Evolutionary conservation across 331 rosid species (phyloP), one percentile per base, ranked within the genome.

Genomic region (Malus hybrid): DNA sequence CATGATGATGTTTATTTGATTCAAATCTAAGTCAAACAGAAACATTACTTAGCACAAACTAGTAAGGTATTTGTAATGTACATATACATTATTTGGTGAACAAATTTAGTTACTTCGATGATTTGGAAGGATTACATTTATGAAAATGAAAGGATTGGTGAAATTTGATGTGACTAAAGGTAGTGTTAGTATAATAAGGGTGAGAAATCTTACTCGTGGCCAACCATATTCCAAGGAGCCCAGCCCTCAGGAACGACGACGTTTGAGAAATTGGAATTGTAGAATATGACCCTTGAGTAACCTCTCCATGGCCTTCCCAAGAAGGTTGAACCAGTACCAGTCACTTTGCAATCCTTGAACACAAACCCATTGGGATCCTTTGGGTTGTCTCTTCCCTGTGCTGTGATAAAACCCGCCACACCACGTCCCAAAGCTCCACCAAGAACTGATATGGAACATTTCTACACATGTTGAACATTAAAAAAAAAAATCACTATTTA

Each of bases 291-390:
- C 72, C 92, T 87, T 5, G 99, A 77, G 32, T 82, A 92, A 2
- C 3, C 68, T 71, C 99, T 89, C 99, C 99, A 94, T 1, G 99
- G 88, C 66, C 97, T 88, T 46, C 99, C 99, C 75, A 94, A 82
- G 70, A 39, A 94, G 3, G 88, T 78, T 6, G 84, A 64, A 5
- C 97, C 96, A 70, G 79, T 73, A n/a, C 97, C 97, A 32, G 78
- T 60, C 18, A 94, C 86, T 1, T 42, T 28, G 58, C 93, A 94
- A 0, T 85, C 52, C 36, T 82, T 90, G 70, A 94, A 90, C 63
- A 94, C 93, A 79, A 94, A 94, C 4, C 96, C 99, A 70, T 73
- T 85, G n/a, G 42, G 20, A 14, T 87, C 92, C 7, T 75, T 32
- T 52, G 89, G 83, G 26, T 67, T 36, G 1, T 26, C 42, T 83